Evolutionary conservation across 805 yeast genomes (phyloP), one percentile per base, ranked within the genome.

Genomic region (Kluyveromyces siamensis): DNA sequence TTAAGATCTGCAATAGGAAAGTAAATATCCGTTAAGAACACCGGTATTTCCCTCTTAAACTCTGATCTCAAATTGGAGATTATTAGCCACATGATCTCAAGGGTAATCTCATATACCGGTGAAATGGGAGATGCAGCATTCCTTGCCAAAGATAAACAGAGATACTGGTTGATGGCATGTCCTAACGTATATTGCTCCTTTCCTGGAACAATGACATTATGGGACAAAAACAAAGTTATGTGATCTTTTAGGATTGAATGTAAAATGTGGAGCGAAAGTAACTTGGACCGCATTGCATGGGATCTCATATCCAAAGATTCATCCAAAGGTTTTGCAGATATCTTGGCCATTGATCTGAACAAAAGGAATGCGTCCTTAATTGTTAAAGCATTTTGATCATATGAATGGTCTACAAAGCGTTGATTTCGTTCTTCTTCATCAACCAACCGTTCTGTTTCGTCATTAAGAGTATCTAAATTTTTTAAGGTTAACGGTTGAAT

Each of bases 1-100:
- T 83, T 86, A 81, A 93, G 79, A 60, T 91, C 98, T 42, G 93
- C 78, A 40, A 95, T 87, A 2, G 98, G 96, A 68, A 93, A 85
- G 65, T 93, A 93, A 47, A 91, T 87, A 60, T 93, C 98, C 41
- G 83, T 84, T 70, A 90, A 79, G 60, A 95, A 87, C 0, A 95
- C 96, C 1, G 96, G 96, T 41, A 93, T 87, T 63, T 93, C 99
- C 55, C 84, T 77, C 66, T 90, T 91, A 72, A 93, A 89, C 56
- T 86, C 93, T 13, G 84, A 76, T 61, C 99, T 80, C 57, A 95
- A 71, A 57, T 88, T 85, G 21, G 89, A 79, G 39, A 91, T 73
- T 56, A 93, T 72, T 40, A 91, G 71, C 96, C 96, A 93, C 70
- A 89, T 89, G 16, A 95, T 90, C 66, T 93, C 98, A 39, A 91